Evolutionary conservation across 345 rosid genomes (phyloP).

Genomic region (Erysimum cheiranthoides): DNA sequence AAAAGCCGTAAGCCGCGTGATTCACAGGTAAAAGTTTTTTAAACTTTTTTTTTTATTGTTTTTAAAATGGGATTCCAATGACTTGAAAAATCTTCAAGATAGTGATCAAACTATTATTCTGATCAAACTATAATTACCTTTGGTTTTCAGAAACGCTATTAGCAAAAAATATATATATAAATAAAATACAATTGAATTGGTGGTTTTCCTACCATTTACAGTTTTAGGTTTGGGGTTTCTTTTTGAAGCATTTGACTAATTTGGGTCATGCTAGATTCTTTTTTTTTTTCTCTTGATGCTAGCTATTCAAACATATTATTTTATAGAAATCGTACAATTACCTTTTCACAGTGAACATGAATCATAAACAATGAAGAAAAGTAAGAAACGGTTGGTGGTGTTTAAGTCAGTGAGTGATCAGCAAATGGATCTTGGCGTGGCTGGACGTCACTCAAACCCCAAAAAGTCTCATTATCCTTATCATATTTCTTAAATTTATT

Average conservation of each 20-base stretch:
- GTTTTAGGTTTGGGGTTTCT: background rate
- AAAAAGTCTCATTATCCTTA: conserved; percentile 21
- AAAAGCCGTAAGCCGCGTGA: conserved; percentile 44
- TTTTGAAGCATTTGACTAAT: conserved; percentile 12
- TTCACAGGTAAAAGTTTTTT: conserved; percentile 21
- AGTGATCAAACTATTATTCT: background rate
- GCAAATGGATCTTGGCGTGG: conserved; percentile 33
- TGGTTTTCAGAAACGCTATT: too few species aligned
- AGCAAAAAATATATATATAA: too few species aligned
- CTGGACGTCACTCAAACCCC: conserved; percentile 21
- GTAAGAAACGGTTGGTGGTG: conserved; percentile 28
- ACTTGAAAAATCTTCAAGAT: background rate
- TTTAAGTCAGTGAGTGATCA: conserved; percentile 6
- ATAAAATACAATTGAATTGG: background rate
- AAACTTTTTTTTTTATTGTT: background rate
- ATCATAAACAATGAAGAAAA: conserved; percentile 16
- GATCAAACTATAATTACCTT: too few species aligned
- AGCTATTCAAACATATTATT: background rate
- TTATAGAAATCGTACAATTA: background rate
- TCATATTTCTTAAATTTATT: background rate
- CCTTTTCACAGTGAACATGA: background rate
- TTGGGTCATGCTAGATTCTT: background rate
- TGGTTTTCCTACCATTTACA: background rate
- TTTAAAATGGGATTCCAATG: conserved; percentile 5
- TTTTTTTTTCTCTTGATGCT: background rate